Percentiles rank a stretch among this genome's conserved stretches.
These are phyloP conservation scores for Saccharomycopsis amapae DNA, from an alignment of 805 yeast species.

Conservation along the genomic window DNA sequence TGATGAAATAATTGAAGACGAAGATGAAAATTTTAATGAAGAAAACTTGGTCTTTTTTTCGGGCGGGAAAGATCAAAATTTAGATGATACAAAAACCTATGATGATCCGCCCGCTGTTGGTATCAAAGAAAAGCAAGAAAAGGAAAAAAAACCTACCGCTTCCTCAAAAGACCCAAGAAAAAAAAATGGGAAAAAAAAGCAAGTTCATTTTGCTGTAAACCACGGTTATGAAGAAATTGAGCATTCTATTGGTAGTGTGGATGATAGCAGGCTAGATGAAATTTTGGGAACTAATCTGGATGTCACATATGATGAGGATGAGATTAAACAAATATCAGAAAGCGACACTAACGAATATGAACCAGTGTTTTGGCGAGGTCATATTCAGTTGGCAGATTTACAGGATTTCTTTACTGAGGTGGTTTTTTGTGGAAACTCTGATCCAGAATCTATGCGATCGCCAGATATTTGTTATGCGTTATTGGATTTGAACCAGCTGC, in stretches of 20 bases:
- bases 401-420: slow-evolving; percentile 3
- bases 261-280: neutral
- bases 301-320: no score
- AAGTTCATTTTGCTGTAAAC: no score
- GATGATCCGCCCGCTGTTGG: neutral
- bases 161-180: no score
- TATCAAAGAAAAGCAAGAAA: neutral
- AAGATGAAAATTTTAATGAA: slow-evolving; percentile 16
- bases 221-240: no score
- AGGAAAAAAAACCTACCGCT: neutral
- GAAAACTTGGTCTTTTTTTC: neutral
- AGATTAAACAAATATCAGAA: no score
- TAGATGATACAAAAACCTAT: neutral
- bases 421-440: slow-evolving; percentile 10
- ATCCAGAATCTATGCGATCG: neutral
- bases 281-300: no score
- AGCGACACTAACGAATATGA: neutral
- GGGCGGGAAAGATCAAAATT: neutral
- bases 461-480: slow-evolving; percentile 18
- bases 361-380: slow-evolving; percentile 8
- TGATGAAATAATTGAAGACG: slow-evolving; percentile 67
- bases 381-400: neutral
- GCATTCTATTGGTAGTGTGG: no score
- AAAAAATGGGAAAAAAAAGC: no score
- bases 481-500: slow-evolving; percentile 27